Evolutionary conservation across 371 early-diverging fungal species (phyloP).

Genomic region (Mortierella sp.): DNA sequence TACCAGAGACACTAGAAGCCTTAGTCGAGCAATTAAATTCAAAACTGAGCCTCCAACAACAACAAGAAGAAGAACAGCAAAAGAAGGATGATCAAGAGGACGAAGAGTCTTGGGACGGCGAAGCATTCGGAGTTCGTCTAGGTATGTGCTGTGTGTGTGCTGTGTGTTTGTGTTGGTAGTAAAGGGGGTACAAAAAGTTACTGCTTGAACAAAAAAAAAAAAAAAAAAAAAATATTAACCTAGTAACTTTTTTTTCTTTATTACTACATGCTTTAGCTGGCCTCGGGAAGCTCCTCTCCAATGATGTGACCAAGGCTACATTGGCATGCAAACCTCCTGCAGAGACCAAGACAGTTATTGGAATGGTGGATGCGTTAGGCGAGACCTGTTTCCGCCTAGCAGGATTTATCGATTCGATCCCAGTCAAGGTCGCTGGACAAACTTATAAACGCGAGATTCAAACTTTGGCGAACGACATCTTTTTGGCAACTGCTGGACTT

Average conservation of each 20-base stretch:
- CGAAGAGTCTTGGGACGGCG: constrained; percentile 52
- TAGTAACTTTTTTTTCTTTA: background rate
- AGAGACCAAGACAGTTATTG: constrained; percentile 43
- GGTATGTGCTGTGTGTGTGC: constrained; percentile 16
- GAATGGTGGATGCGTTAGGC: constrained; percentile 44
- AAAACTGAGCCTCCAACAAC: constrained; percentile 16
- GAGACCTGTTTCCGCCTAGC: constrained; percentile 54
- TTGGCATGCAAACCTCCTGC: constrained; percentile 57
- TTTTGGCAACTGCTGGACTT: constrained; percentile 41
- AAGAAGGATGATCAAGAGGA: constrained; percentile 1
- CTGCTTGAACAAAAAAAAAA: background rate
- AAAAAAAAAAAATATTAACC: too few relatives aligned
- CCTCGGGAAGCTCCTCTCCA: constrained; percentile 42
- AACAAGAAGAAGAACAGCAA: background rate
- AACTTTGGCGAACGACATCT: constrained; percentile 40
- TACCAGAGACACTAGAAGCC: constrained; percentile 41
- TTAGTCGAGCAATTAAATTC: constrained; percentile 31
- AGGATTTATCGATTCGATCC: constrained; percentile 50
- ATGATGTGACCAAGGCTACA: constrained; percentile 43
- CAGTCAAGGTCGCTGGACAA: constrained; percentile 50
- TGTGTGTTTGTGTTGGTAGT: background rate
- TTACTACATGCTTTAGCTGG: constrained; percentile 17
- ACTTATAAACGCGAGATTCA: constrained; percentile 51
- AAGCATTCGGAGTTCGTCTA: constrained; percentile 45
- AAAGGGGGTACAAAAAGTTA: too few relatives aligned